These are phyloP conservation scores for Suillus subluteus DNA, from an alignment of 768 basidiomycete genomes.

Conservation along the genomic window DNA sequence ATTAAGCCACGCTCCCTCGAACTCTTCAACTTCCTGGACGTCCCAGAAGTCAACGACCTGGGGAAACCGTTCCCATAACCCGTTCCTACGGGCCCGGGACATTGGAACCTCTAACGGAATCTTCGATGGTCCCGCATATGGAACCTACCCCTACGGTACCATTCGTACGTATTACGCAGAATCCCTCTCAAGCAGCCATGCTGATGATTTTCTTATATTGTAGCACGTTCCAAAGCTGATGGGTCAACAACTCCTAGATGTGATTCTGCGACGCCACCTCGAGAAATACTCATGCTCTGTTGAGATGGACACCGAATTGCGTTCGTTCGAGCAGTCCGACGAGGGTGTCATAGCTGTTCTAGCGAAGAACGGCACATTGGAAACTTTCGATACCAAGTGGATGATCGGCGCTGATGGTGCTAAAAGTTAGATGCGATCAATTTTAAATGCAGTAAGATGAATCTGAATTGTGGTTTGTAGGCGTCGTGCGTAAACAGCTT, in stretches of 20 bases:
- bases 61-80: conserved; percentile 32
- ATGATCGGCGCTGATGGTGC: conserved; percentile 11
- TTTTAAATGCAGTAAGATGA: neutral
- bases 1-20: conserved; percentile 47
- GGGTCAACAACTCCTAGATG: conserved; percentile 35
- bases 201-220: neutral
- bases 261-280: conserved; percentile 22
- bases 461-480: neutral
- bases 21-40: conserved; percentile 29
- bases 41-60: conserved; percentile 34
- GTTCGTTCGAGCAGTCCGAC: conserved; percentile 35
- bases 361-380: conserved; percentile 5
- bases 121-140: conserved; percentile 20
- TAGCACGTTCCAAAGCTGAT: conserved; percentile 21
- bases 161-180: conserved; percentile 22
- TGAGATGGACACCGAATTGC: conserved; percentile 40
- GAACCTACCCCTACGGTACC: conserved; percentile 29
- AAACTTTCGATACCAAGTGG: conserved; percentile 10
- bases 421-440: conserved; percentile 10
- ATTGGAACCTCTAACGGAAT: conserved; percentile 2
- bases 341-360: conserved; percentile 32
- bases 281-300: conserved; percentile 32
- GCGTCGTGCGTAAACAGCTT: conserved; percentile 14
- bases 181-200: neutral
- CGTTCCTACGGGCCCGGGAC: conserved; percentile 34